These are phyloP conservation scores for Cryptococcus neoformans DNA, from an alignment of 1,284 basidiomycete species.

Conservation along the genomic window DNA sequence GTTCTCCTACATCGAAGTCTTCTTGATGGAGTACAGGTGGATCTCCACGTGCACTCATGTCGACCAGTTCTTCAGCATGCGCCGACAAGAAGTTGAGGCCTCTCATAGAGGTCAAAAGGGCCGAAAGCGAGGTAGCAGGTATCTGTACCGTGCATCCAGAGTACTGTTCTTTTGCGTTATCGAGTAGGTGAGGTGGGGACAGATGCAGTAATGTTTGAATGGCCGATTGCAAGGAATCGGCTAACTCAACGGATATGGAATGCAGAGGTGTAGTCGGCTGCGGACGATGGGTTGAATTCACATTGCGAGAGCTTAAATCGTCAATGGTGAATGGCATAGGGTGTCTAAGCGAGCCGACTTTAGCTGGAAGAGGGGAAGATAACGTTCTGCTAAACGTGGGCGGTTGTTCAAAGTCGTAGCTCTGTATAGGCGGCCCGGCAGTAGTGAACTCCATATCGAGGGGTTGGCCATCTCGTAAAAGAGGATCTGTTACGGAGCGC, in stretches of 20 bases:
- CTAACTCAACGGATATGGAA: conserved; percentile 62
- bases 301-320: conserved; percentile 1
- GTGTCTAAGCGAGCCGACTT: conserved; percentile 29
- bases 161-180: conserved; percentile 86
- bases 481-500: conserved; percentile 18
- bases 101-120: conserved; percentile 82
- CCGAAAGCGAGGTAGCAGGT: conserved; percentile 80
- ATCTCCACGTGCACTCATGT: conserved; percentile 1
- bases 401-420: conserved; percentile 14
- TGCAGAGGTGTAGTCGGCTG: conserved; percentile 27
- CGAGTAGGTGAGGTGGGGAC: conserved; percentile 81
- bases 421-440: conserved; percentile 1
- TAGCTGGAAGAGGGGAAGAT: conserved; percentile 34
- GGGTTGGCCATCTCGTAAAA: conserved; percentile 12
- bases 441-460: conserved; percentile 18
- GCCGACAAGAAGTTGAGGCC: conserved; percentile 85
- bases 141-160: conserved; percentile 79
- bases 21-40: conserved; percentile 15
- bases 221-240: conserved; percentile 79
- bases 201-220: conserved; percentile 85
- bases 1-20: conserved; percentile 64
- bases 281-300: conserved; percentile 9
- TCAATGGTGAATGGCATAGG: conserved; percentile 15
- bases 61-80: conserved; percentile 54
- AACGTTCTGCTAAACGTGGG: conserved; percentile 33